These are phyloP conservation scores for Corallochytrium limacisporum DNA, from an alignment of 78 protist species.

Conservation along the genomic window DNA sequence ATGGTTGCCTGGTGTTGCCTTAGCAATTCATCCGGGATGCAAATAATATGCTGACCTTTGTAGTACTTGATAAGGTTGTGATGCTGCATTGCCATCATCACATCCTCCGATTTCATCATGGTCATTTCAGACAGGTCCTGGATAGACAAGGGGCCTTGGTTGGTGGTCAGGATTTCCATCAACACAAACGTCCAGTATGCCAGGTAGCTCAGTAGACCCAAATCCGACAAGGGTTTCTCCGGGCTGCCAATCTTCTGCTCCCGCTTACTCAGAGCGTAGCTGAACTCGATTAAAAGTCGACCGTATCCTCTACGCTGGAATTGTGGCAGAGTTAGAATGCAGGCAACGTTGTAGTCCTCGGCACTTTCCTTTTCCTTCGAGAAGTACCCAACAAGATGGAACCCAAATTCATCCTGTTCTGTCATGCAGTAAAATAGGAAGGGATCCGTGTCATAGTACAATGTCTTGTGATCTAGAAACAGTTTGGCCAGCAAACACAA, in stretches of 20 bases:
- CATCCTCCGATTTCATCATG: slow-evolving; percentile 19
- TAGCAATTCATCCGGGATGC: slow-evolving; percentile 6
- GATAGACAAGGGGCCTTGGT: not conserved
- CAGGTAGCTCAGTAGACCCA: slow-evolving; percentile 55
- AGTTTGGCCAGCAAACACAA: slow-evolving; percentile 73
- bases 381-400: slow-evolving; percentile 69
- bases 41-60: slow-evolving; percentile 16
- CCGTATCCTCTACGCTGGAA: slow-evolving; percentile 75
- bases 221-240: slow-evolving; percentile 77
- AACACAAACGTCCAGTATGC: slow-evolving; percentile 32
- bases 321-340: slow-evolving; percentile 70
- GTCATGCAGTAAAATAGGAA: slow-evolving; percentile 68
- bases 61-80: not conserved
- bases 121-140: slow-evolving; percentile 10
- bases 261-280: slow-evolving; percentile 47
- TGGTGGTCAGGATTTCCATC: not conserved
- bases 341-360: slow-evolving; percentile 63
- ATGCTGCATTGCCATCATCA: not conserved
- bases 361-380: slow-evolving; percentile 51
- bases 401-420: slow-evolving; percentile 30
- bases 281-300: slow-evolving; percentile 38
- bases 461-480: slow-evolving; percentile 76
- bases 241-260: slow-evolving; percentile 67
- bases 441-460: slow-evolving; percentile 60
- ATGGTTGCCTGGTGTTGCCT: not conserved